Evolutionary conservation across 805 yeast genomes (phyloP), one percentile per base, ranked within the genome.

Genomic region (Saccharomycopsis microspora): DNA sequence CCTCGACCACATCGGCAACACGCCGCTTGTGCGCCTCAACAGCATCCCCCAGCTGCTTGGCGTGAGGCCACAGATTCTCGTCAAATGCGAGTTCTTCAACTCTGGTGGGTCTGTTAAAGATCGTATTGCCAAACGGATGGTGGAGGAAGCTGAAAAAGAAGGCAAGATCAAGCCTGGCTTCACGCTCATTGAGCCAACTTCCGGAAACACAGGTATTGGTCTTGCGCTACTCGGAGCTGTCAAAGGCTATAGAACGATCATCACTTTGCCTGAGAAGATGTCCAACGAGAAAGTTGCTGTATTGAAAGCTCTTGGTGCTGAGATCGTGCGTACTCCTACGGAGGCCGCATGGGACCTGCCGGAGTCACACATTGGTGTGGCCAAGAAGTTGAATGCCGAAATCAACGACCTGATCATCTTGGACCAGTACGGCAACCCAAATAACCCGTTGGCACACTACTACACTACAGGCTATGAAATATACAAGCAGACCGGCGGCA

Each of bases 331-430:
- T 70, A 85, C 95, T 8, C 95, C 95, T 45, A 85, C 89, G 32
- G 94, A 82, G 60, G 95, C 95, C 41, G 94, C 95, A 2, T 85
- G 88, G 86, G 95, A 85, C 58, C 76, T 94, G 43, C 95, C 95
- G 41, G 95, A 86, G 64, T 80, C 89, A 33, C 95, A 85, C 60
- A 85, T 85, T 60, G 95, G 95, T 55, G 95, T 85, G 38, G 95
- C 95, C 47, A 75, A 71, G 61, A 78, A 80, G 56, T 71, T 85
- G 60, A 86, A 85, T 61, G 78, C 76, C 62, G 95, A 85, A 66
- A 83, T 85, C 56, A 89, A 90, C 48, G 82, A 85, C 61, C 82
- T 93, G 32, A 82, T 85, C 42, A 85, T 85, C 56, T 72, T 85
- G 58, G 95, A 86, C 61, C 95, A 85, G 66, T 85, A 85, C 66